phyloP scores from a whole-genome alignment of 306 rosid genomes.

The Hippophae tibetana region DNA sequence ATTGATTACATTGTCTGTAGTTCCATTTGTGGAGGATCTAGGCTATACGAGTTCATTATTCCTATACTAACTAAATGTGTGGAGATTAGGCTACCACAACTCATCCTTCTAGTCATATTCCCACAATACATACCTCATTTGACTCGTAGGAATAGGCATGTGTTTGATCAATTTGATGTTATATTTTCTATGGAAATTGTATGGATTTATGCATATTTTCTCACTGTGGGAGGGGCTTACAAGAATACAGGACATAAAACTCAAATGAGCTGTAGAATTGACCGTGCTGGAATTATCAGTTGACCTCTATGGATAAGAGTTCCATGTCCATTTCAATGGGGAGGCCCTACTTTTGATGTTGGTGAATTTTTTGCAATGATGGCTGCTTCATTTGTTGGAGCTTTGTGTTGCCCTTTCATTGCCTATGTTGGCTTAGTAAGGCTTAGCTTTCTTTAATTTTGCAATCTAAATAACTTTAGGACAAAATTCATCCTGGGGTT shows the following conservation, averaged over 20 bases:
- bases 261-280: conserved; percentile 76
- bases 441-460: conserved; percentile 73
- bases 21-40: conserved; percentile 88
- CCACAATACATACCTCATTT: conserved; percentile 88
- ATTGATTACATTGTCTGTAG: conserved; percentile 77
- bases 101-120: conserved; percentile 53
- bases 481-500: conserved; percentile 74
- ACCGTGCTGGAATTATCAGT: conserved; percentile 74
- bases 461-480: conserved; percentile 85
- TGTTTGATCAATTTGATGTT: conserved; percentile 74
- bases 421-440: conserved; percentile 94
- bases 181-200: conserved; percentile 68
- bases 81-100: conserved; percentile 91
- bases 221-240: too few relatives aligned
- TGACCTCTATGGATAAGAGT: conserved; percentile 89
- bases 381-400: conserved; percentile 89
- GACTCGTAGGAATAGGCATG: conserved; percentile 37
- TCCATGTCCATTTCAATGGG: conserved; percentile 99
- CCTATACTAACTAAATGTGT: conserved; percentile 84
- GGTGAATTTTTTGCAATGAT: conserved; percentile 99
- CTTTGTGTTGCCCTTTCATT: conserved; percentile 82
- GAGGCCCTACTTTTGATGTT: conserved; percentile 91
- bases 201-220: conserved; percentile 84
- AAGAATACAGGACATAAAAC: conserved; percentile 45
- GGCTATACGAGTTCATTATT: conserved; percentile 70